Evolutionary conservation across 352 stramenopile genomes (phyloP), one percentile per base, ranked within the genome.

Genomic region (Pythium plurisporium): DNA sequence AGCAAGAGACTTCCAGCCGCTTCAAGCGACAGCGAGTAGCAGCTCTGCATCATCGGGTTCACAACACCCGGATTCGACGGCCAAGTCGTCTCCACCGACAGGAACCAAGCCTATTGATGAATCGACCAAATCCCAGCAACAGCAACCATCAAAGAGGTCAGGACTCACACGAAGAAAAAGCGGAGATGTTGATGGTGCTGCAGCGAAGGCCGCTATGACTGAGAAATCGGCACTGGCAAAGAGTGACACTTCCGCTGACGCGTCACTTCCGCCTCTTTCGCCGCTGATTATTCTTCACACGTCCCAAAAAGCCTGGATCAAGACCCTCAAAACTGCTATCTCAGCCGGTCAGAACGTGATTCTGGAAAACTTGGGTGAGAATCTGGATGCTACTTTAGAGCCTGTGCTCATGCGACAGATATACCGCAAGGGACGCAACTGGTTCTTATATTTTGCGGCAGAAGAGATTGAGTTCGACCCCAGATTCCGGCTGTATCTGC

Each of bases 401-500:
- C 87, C 88, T 9, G 75, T 98, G 10, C 77, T 97, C 37, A 93
- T 94, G 85, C 71, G 87, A 15, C 78, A 92, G 20, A 65, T 97
- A 9, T 92, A 93, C 58, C 78, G 76, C 19, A 97, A 97, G 62
- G 91, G 91, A 1, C 82, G 84, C 17, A 89, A 76, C 51, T 89
- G 91, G 65, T 97, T 95, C 57, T 49, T 98, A 3, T 75, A 88
- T 37, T 82, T 98, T 42, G 81, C 87, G 0, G 87, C 79, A 2
- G 88, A 97, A 31, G 91, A 98, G 37, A 73, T 96, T 27, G 87
- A 95, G 64, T 96, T 94, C 43, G 81, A 97, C 27, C 70, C 77
- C 22, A 67, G 83, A 11, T 98, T 97, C 57, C 70, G 83, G 2
- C 59, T 98, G 15, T 97, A 79, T 43, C 47, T 98, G 23, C 91